These are phyloP conservation scores for Rhizopogon vinicolor DNA, from an alignment of 768 basidiomycete species.

Conservation along the genomic window DNA sequence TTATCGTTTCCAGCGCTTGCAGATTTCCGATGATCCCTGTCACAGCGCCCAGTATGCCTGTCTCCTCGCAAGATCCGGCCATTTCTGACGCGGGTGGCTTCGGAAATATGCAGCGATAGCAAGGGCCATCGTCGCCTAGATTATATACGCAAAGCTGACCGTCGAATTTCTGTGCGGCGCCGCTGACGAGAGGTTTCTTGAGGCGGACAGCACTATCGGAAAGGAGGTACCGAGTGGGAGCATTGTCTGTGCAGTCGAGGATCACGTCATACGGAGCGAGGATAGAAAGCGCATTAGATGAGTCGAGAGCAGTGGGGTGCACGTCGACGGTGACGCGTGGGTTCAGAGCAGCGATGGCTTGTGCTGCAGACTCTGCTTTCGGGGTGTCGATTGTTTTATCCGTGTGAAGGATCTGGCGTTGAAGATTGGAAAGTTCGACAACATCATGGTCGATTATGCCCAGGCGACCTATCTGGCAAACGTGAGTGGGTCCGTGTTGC, in stretches of 20 bases:
- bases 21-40: constrained; percentile 87
- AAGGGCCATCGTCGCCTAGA: constrained; percentile 66
- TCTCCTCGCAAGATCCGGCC: constrained; percentile 79
- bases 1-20: constrained; percentile 87
- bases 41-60: constrained; percentile 84
- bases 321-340: constrained; percentile 63
- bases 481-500: background rate
- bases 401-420: constrained; percentile 89
- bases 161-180: constrained; percentile 85
- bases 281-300: constrained; percentile 61
- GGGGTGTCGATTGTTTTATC: constrained; percentile 63
- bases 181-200: constrained; percentile 82
- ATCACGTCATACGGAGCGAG: constrained; percentile 68
- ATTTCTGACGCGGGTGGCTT: constrained; percentile 61
- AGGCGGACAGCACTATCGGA: constrained; percentile 80
- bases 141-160: constrained; percentile 81
- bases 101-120: constrained; percentile 93
- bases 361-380: constrained; percentile 81
- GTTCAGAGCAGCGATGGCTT: constrained; percentile 42
- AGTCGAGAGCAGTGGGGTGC: constrained; percentile 50
- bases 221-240: constrained; percentile 87
- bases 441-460: constrained; percentile 86
- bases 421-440: constrained; percentile 87
- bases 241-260: constrained; percentile 94
- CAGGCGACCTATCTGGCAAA: constrained; percentile 54